Conservation (phyloP, 352 stramenopile species). For the Phytophthora pluvialis region DNA sequence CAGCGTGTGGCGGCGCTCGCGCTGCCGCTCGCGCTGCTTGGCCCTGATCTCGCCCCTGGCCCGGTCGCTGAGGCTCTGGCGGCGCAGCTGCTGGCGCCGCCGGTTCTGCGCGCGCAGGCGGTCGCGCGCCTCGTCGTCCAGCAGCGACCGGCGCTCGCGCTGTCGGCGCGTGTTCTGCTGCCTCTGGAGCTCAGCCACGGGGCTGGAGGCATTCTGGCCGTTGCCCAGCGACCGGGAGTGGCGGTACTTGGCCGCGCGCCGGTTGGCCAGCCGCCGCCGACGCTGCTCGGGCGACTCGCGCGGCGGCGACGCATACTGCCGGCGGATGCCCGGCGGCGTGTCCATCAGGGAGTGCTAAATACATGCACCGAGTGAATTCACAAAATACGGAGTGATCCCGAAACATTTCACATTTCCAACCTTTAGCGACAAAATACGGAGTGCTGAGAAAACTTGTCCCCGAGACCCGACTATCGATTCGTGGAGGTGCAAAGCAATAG, state of each 20-base stretch:
- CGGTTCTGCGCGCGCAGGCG: conserved; percentile 70
- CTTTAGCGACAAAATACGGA: too few relatives aligned
- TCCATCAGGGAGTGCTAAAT: conserved; percentile 26
- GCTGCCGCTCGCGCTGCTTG: conserved; percentile 53
- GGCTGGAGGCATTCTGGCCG: conserved; percentile 4
- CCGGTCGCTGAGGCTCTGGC: conserved; percentile 50
- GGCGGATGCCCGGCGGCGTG: conserved; percentile 59
- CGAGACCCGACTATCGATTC: too few relatives aligned
- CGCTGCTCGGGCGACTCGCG: conserved; percentile 56
- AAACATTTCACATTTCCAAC: too few relatives aligned
- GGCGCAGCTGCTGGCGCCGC: conserved; percentile 55
- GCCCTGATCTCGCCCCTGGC: conserved; percentile 45
- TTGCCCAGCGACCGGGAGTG: conserved; percentile 38
- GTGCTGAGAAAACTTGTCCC: too few relatives aligned
- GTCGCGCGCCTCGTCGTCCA: conserved; percentile 46
- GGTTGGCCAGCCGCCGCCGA: conserved; percentile 58
- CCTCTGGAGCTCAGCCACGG: conserved; percentile 38
- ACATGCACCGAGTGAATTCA: too few relatives aligned
- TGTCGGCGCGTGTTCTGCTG: conserved; percentile 55
- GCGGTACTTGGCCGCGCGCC: conserved; percentile 75
- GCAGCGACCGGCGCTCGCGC: conserved; percentile 47
- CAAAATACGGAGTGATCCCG: too few relatives aligned
- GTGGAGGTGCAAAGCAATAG: too few relatives aligned
- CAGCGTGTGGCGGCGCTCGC: conserved; percentile 48
- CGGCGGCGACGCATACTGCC: conserved; percentile 51